Percentiles rank a stretch among this genome's conserved stretches.
Conservation (phyloP, 31 red algal genomes). For the Porphyra umbilicalis region DNA sequence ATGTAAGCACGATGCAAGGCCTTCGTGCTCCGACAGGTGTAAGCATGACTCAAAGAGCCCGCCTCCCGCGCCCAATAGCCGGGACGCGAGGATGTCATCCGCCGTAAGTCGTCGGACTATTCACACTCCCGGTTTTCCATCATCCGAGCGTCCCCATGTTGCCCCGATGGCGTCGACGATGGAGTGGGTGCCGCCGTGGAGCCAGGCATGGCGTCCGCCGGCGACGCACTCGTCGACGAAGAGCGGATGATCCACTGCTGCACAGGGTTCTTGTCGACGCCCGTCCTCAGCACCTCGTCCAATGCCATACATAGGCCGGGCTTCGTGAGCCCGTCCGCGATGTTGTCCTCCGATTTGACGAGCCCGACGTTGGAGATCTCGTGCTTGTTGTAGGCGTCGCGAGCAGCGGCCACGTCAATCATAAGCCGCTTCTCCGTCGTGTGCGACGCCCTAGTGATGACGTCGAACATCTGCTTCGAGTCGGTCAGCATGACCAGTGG, state of each 20-base stretch:
- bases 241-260: slow-evolving; percentile 3
- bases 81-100: too few species aligned
- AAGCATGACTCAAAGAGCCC: too few species aligned
- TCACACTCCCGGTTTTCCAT: too few species aligned
- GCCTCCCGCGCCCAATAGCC: too few species aligned
- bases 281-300: neutral
- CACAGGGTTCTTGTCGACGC: neutral
- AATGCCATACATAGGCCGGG: neutral
- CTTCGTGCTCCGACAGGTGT: too few species aligned
- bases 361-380: slow-evolving; percentile 7
- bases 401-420: slow-evolving; percentile 7
- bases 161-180: too few species aligned
- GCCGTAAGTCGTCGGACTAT: too few species aligned
- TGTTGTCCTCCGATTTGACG: slow-evolving; percentile 2
- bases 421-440: slow-evolving; percentile 13
- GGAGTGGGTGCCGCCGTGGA: too few species aligned
- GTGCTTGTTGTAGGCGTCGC: neutral
- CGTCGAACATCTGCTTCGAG: slow-evolving; percentile 5
- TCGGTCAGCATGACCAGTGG: slow-evolving; percentile 16
- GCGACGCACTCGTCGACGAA: too few species aligned
- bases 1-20: too few species aligned
- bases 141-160: too few species aligned
- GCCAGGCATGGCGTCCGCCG: too few species aligned
- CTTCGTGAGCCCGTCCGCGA: slow-evolving; percentile 9
- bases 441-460: slow-evolving; percentile 11